Base-by-base conservation (phyloP, 2,329 filamentous ascomycete genomes). In the Fusarium sp. region DNA sequence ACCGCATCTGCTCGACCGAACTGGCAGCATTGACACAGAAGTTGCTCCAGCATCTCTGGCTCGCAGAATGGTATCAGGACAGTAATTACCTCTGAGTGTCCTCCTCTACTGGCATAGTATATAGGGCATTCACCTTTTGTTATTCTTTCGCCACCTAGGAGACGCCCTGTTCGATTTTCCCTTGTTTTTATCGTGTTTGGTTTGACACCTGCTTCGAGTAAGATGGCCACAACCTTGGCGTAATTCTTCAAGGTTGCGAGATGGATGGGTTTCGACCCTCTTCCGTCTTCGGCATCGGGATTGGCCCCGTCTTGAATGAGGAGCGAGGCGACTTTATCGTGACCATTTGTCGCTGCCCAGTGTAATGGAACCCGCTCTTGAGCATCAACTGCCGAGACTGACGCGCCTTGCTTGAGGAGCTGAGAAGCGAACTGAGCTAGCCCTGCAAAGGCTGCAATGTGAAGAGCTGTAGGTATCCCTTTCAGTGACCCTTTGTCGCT, bases 331-430 rank as follows among this genome's bases (percentile, higher is more conserved):
- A 70, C 33, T 26, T 70, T 67, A 20, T n/a, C 41, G 24, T 77
- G 75, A 0, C 75, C 75, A 36, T 77, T 77, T 8, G 11, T 8
- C 16, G 74, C 71, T 3, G 75, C 74, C 75, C 74, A 77, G 14
- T 77, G 74, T 3, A 77, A 39, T 4, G 75, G 71, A 7, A 53
- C 56, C 5, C 74, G 66, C 24, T 67, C 57, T 42, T 71, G 74
- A 6, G 66, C 64, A 51, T 77, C 72, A 6, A 33, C 2, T 7
- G 44, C 24, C 1, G 64, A 68, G 22, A 64, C 38, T 15, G 53
- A 63, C 3, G 20, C n/a, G 2, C 69, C 65, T 14, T 67, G 18
- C 6, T 51, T 26, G 7, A 74, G 51, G 15, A 77, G 30, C 13
- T 48, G 33, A 1, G 24, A 31, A 4, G 51, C 48, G n/a, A 77